Conservation (phyloP, 2,329 filamentous ascomycete genomes). For the Stromatinia cepivora region DNA sequence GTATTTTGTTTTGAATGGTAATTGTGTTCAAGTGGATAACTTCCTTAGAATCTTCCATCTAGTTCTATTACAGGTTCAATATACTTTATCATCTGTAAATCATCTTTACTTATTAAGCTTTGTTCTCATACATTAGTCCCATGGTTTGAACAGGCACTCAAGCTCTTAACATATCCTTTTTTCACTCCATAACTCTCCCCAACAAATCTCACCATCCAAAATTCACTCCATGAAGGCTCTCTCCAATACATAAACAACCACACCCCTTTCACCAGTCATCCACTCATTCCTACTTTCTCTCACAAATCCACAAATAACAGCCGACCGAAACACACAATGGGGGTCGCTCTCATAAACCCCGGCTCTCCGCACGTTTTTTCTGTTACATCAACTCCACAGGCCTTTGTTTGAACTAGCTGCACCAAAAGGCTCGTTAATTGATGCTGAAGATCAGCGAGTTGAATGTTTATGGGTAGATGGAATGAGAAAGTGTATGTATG, state of each 20-base stretch:
- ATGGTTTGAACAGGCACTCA: too few relatives aligned
- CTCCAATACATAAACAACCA: too few relatives aligned
- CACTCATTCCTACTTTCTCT: too few relatives aligned
- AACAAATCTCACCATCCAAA: background rate
- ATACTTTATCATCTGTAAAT: background rate
- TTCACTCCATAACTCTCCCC: background rate
- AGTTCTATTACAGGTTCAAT: background rate
- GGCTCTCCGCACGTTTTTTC: background rate
- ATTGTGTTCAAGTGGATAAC: background rate
- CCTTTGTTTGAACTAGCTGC: background rate
- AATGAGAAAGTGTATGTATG: too few relatives aligned
- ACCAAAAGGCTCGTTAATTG: background rate
- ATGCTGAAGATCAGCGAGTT: background rate
- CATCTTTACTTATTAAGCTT: too few relatives aligned
- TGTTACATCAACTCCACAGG: background rate
- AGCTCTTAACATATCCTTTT: too few relatives aligned
- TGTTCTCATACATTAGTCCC: too few relatives aligned
- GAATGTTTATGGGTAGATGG: background rate
- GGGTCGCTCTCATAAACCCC: background rate
- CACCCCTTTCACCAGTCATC: too few relatives aligned
- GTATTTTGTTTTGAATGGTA: background rate
- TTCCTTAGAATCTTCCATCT: background rate
- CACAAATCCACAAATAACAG: background rate
- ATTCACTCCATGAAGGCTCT: background rate
- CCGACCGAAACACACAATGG: background rate